These are phyloP conservation scores for Pleodorina starrii DNA, from an alignment of 139 green algal species.

Conservation along the genomic window DNA sequence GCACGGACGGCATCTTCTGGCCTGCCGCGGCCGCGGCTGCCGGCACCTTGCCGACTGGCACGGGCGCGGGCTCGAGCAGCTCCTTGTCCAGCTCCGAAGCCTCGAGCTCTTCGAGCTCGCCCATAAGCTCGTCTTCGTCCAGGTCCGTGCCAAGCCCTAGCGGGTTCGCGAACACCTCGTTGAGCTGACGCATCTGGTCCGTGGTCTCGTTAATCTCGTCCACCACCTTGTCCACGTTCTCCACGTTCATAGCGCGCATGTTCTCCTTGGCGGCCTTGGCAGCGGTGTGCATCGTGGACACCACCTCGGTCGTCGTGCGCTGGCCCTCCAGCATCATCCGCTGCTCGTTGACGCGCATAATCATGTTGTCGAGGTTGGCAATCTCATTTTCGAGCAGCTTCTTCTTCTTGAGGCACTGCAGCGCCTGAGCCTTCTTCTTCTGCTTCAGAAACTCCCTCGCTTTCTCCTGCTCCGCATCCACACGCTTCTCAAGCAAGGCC, in stretches of 20 bases:
- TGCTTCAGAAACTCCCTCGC: constrained; percentile 84
- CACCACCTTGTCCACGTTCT: constrained; percentile 94
- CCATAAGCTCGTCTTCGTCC: constrained; percentile 74
- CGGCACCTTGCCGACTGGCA: constrained; percentile 64
- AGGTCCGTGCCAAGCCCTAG: constrained; percentile 86
- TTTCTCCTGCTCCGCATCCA: constrained; percentile 86
- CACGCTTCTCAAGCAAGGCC: constrained; percentile 89
- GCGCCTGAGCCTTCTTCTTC: constrained; percentile 91
- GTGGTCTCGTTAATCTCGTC: constrained; percentile 96
- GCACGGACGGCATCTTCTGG: constrained; percentile 46
- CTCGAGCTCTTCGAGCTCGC: constrained; percentile 78
- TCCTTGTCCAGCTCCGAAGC: constrained; percentile 78
- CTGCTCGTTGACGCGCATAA: constrained; percentile 95
- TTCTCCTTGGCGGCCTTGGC: constrained; percentile 83
- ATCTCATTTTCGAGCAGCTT: constrained; percentile 94
- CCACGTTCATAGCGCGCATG: constrained; percentile 93
- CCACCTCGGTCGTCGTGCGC: constrained; percentile 78
- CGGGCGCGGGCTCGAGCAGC: constrained; percentile 79
- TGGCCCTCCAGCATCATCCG: constrained; percentile 93
- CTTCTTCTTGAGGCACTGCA: constrained; percentile 95
- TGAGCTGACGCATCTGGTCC: constrained; percentile 93
- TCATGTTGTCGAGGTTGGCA: constrained; percentile 90
- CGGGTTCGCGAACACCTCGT: constrained; percentile 88
- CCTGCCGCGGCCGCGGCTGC: constrained; percentile 26
- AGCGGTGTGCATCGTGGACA: constrained; percentile 80